A percentile compares a stretch with the other conserved stretches of the same genome.
phyloP scores from a whole-genome alignment of 768 basidiomycete genomes.

The Tulasnella sp. region DNA sequence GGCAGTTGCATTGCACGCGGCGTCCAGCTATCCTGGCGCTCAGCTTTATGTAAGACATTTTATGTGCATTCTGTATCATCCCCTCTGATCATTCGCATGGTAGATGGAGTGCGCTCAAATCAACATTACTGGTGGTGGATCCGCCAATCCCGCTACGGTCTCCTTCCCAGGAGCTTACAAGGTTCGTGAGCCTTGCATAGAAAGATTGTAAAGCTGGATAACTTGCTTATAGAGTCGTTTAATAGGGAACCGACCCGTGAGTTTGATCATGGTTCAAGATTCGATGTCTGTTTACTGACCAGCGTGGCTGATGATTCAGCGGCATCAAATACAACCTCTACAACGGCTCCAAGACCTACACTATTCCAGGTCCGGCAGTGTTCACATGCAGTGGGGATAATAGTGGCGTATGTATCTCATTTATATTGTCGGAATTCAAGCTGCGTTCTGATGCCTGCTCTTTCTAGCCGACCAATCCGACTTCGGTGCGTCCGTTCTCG shows the following conservation, averaged over 20 bases:
- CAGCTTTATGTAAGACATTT: conserved; percentile 40
- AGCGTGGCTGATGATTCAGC: not conserved
- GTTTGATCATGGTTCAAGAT: not conserved
- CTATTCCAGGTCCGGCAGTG: conserved; percentile 25
- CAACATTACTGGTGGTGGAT: conserved; percentile 46
- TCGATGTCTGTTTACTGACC: not conserved
- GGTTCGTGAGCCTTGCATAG: not conserved
- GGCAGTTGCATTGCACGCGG: conserved; percentile 46
- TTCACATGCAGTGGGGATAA: conserved; percentile 17
- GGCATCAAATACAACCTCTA: conserved; percentile 30
- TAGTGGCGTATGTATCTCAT: not conserved
- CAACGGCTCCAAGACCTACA: conserved; percentile 23
- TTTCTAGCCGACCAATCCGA: not conserved
- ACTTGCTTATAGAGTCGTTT: not conserved
- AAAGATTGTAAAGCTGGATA: not conserved
- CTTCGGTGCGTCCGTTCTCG: not conserved
- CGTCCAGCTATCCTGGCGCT: conserved; percentile 53
- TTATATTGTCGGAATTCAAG: not conserved
- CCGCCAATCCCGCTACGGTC: conserved; percentile 30
- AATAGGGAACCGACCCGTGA: conserved; percentile 29
- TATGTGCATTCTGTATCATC: no score
- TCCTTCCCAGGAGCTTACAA: conserved; percentile 34
- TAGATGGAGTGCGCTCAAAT: conserved; percentile 45
- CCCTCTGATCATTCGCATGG: not conserved
- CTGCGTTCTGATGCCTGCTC: not conserved